These are phyloP conservation scores for Cardiospermum halicacabum DNA, from an alignment of 345 rosid genomes.

Conservation along the genomic window DNA sequence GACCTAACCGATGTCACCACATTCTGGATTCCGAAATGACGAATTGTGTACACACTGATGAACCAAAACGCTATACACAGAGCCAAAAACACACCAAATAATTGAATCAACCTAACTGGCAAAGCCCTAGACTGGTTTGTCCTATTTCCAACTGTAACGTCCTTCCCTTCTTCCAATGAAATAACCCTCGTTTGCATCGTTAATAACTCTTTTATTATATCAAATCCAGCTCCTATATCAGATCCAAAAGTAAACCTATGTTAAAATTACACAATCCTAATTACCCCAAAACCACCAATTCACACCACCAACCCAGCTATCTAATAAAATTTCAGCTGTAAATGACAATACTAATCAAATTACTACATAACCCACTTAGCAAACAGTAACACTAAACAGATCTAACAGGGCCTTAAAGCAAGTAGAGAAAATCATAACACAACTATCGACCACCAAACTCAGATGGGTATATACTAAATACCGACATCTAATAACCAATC, in stretches of 20 bases:
- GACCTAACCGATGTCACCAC: constrained; percentile 42
- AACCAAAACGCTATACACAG: constrained; percentile 52
- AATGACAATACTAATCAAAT: background rate
- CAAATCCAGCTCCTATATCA: constrained; percentile 16
- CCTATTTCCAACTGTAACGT: constrained; percentile 32
- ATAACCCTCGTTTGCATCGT: constrained; percentile 58
- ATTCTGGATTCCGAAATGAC: constrained; percentile 50
- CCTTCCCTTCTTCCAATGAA: constrained; percentile 70
- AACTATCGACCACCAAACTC: background rate
- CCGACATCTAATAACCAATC: background rate
- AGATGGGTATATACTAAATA: constrained; percentile 10
- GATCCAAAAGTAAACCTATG: constrained; percentile 16
- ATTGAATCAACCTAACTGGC: constrained; percentile 46
- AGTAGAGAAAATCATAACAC: background rate
- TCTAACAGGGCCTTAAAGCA: constrained; percentile 18
- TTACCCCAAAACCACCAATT: too few species aligned
- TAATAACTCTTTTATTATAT: background rate
- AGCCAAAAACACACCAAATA: constrained; percentile 47
- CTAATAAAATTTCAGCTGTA: background rate
- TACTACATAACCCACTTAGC: background rate
- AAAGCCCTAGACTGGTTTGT: constrained; percentile 43
- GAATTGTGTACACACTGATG: constrained; percentile 64
- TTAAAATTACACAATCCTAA: background rate
- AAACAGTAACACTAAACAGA: constrained; percentile 11
- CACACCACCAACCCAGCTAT: background rate